phyloP scores from a whole-genome alignment of 1,284 basidiomycete genomes.

The Singerocomus inundabilis region DNA sequence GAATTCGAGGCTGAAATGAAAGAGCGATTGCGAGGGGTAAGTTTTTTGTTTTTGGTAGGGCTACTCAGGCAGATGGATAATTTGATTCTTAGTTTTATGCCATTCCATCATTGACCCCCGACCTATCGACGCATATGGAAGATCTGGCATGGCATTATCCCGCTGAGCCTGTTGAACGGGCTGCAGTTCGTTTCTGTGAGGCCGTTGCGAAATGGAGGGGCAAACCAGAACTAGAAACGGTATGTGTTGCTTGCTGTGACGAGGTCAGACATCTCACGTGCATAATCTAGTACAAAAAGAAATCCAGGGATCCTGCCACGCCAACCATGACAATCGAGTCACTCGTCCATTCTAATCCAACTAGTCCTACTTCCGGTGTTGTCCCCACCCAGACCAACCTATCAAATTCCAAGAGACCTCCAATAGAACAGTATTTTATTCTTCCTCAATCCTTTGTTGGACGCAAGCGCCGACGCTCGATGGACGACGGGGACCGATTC shows the following conservation, averaged over 20 bases:
- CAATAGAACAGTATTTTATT: slow-evolving; percentile 45
- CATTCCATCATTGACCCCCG: slow-evolving; percentile 63
- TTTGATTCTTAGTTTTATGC: slow-evolving; percentile 60
- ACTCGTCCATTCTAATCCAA: slow-evolving; percentile 60
- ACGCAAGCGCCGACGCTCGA: slow-evolving; percentile 34
- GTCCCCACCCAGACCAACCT: slow-evolving; percentile 12
- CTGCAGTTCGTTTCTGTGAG: slow-evolving; percentile 74
- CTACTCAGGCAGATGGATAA: slow-evolving; percentile 9
- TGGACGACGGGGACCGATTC: slow-evolving; percentile 27
- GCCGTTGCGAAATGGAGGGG: slow-evolving; percentile 77
- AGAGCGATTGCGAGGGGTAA: slow-evolving; percentile 61
- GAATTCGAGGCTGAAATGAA: slow-evolving; percentile 70
- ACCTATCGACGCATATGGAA: slow-evolving; percentile 77
- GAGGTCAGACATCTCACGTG: slow-evolving; percentile 10
- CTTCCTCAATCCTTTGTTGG: slow-evolving; percentile 26
- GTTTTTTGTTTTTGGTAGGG: slow-evolving; percentile 24
- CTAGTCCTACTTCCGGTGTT: slow-evolving; percentile 43
- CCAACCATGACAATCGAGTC: slow-evolving; percentile 56
- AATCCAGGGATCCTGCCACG: slow-evolving; percentile 33
- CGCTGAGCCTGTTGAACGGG: slow-evolving; percentile 75
- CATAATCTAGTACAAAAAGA: slow-evolving; percentile 54
- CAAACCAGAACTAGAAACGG: slow-evolving; percentile 77
- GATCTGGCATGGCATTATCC: slow-evolving; percentile 77
- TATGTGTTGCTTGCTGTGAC: slow-evolving; percentile 34
- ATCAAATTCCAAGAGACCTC: slow-evolving; percentile 26